These are phyloP conservation scores for Flaveria ramosissima DNA, from an alignment of 129 eudicot species.

Conservation along the genomic window DNA sequence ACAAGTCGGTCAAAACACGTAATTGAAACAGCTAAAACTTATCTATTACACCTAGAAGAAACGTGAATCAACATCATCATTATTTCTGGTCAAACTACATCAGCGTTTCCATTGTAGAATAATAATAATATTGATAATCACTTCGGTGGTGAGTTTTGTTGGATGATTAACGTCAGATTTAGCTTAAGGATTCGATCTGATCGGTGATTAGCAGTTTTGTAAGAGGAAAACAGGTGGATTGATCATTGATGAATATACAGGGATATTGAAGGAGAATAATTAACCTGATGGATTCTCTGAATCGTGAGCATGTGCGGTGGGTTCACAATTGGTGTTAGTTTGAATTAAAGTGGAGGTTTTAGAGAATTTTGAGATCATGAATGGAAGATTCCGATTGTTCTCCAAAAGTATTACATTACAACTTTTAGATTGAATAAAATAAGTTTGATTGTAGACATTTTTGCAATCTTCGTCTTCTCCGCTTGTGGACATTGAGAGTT, in stretches of 20 bases:
- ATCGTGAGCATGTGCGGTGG: constrained; percentile 13
- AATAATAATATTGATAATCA: no score
- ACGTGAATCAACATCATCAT: neutral
- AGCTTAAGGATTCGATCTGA: neutral
- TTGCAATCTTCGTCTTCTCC: neutral
- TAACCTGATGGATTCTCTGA: constrained; percentile 3
- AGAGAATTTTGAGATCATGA: neutral
- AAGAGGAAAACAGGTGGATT: constrained; percentile 10
- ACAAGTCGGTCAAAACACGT: constrained; percentile 33
- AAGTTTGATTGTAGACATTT: neutral
- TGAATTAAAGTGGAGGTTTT: no score
- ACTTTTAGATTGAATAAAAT: neutral
- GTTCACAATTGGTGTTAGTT: neutral
- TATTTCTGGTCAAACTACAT: constrained; percentile 18
- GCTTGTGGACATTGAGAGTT: constrained; percentile 2
- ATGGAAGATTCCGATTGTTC: constrained; percentile 26
- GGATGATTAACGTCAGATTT: neutral
- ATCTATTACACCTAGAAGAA: constrained; percentile 13
- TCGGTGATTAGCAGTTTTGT: neutral
- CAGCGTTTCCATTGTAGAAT: constrained; percentile 10
- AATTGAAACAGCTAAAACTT: neutral
- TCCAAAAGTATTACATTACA: neutral
- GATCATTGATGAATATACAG: constrained; percentile 12
- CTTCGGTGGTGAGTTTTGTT: no score
- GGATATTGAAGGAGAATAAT: neutral